These are phyloP conservation scores for Leishmania arabica DNA, from an alignment of 208 protist genomes.

Conservation along the genomic window DNA sequence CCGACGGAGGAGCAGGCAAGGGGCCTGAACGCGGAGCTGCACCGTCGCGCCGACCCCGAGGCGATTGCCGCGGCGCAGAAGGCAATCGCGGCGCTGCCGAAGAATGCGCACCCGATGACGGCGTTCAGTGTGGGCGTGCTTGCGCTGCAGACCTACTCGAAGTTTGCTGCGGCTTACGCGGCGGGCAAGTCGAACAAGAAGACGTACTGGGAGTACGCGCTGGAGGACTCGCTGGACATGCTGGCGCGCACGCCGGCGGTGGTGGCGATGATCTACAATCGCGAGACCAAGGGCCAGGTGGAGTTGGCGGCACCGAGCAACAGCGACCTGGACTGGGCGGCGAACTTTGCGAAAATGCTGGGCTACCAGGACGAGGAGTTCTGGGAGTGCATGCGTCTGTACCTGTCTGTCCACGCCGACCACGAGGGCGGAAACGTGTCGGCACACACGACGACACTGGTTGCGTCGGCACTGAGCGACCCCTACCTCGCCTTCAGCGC, in stretches of 20 bases:
- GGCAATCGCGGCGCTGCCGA: constrained; percentile 90
- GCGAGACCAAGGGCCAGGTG: constrained; percentile 51
- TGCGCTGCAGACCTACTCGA: constrained; percentile 92
- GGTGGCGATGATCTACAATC: constrained; percentile 94
- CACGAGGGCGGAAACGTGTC: constrained; percentile 98
- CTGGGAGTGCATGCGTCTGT: constrained; percentile 98
- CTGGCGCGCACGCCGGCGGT: constrained; percentile 90
- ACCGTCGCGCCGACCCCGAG: constrained; percentile 63
- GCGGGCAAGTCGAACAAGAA: constrained; percentile 90
- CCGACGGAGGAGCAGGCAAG: constrained; percentile 86
- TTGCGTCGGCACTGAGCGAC: constrained; percentile 97
- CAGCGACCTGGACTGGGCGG: constrained; percentile 92
- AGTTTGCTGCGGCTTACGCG: constrained; percentile 94
- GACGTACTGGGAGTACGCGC: constrained; percentile 95
- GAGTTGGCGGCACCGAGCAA: constrained; percentile 47
- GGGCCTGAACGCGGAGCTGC: constrained; percentile 84
- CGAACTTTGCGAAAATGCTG: constrained; percentile 95
- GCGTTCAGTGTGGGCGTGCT: constrained; percentile 85
- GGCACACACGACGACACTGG: constrained; percentile 97
- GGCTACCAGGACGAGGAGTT: constrained; percentile 93
- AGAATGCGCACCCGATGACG: constrained; percentile 97
- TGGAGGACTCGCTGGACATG: constrained; percentile 95
- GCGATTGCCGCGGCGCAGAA: constrained; percentile 72
- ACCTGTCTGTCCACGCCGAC: constrained; percentile 96
- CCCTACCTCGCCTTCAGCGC: constrained; percentile 96